phyloP scores from a whole-genome alignment of 805 yeast genomes.

The Candida adriatica region DNA sequence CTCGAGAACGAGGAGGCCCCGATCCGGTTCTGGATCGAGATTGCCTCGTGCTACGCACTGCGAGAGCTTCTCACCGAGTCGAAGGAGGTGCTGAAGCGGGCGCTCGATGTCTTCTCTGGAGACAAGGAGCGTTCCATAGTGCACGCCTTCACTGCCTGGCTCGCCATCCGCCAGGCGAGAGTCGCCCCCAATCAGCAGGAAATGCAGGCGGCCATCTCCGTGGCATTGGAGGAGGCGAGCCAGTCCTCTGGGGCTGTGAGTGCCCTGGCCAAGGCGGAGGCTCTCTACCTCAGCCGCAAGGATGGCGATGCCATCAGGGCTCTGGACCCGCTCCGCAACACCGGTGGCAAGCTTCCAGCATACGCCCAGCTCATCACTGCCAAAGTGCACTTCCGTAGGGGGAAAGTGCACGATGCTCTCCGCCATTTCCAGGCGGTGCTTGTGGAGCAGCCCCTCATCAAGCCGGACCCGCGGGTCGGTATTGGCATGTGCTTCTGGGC shows the following conservation, averaged over 20 bases:
- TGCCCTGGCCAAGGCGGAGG: conserved; percentile 62
- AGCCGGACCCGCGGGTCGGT: conserved; percentile 93
- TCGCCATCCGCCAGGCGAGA: conserved; percentile 43
- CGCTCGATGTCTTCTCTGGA: conserved; percentile 6
- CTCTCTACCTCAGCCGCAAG: conserved; percentile 49
- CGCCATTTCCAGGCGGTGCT: conserved; percentile 80
- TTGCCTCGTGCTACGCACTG: conserved; percentile 74
- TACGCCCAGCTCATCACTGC: conserved; percentile 83
- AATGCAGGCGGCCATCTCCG: conserved; percentile 40
- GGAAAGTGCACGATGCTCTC: conserved; percentile 66
- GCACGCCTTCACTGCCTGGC: conserved; percentile 68
- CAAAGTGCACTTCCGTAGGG: conserved; percentile 64
- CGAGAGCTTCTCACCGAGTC: conserved; percentile 56
- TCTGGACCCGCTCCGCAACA: conserved; percentile 20
- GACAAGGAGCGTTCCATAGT: conserved; percentile 38
- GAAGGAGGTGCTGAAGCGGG: conserved; percentile 20
- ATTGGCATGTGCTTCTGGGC: conserved; percentile 93
- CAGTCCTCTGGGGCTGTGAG: conserved; percentile 36
- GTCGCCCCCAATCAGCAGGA: conserved; percentile 17
- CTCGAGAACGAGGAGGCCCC: conserved; percentile 76
- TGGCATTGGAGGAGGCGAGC: conserved; percentile 13
- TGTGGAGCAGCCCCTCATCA: conserved; percentile 64
- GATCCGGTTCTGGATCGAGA: conserved; percentile 74
- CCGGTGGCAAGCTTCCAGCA: conserved; percentile 43
- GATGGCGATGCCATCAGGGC: conserved; percentile 64